Percentiles rank a stretch among this genome's conserved stretches.
These are phyloP conservation scores for Ustilago tritici DNA, from an alignment of 1,284 basidiomycete species.

Conservation along the genomic window DNA sequence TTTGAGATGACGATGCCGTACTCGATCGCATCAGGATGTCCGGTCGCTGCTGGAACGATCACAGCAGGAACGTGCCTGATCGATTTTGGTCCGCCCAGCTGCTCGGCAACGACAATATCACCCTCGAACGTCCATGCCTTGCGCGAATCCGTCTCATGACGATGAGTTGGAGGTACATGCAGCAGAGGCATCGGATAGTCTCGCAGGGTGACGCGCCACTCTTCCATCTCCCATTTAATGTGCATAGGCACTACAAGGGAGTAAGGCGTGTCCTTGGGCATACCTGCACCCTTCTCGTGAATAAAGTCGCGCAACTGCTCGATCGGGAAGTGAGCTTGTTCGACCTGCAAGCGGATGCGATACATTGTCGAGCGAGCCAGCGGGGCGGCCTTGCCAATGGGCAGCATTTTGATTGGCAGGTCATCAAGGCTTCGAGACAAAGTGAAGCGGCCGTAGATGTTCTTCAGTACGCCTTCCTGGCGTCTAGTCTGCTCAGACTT, in stretches of 20 bases:
- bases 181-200: conserved; percentile 77
- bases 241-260: conserved; percentile 87
- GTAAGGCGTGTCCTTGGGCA: conserved; percentile 80
- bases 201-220: conserved; percentile 78
- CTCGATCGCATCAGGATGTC: conserved; percentile 73
- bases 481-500: conserved; percentile 71
- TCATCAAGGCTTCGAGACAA: conserved; percentile 42
- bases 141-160: conserved; percentile 16
- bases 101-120: conserved; percentile 89
- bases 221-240: conserved; percentile 78
- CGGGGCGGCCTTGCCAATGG: conserved; percentile 75
- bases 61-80: conserved; percentile 64
- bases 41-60: conserved; percentile 63
- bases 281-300: conserved; percentile 77
- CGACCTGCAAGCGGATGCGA: conserved; percentile 75
- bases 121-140: conserved; percentile 78
- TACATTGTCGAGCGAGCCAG: conserved; percentile 80
- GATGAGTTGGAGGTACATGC: conserved; percentile 70
- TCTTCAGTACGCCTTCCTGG: conserved; percentile 70
- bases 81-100: conserved; percentile 79
- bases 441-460: conserved; percentile 63
- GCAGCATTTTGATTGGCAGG: conserved; percentile 72
- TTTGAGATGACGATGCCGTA: conserved; percentile 83
- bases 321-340: conserved; percentile 77
- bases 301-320: conserved; percentile 78